These are phyloP conservation scores for Pyrus bretschneideri DNA, from an alignment of 306 rosid species.

Conservation along the genomic window DNA sequence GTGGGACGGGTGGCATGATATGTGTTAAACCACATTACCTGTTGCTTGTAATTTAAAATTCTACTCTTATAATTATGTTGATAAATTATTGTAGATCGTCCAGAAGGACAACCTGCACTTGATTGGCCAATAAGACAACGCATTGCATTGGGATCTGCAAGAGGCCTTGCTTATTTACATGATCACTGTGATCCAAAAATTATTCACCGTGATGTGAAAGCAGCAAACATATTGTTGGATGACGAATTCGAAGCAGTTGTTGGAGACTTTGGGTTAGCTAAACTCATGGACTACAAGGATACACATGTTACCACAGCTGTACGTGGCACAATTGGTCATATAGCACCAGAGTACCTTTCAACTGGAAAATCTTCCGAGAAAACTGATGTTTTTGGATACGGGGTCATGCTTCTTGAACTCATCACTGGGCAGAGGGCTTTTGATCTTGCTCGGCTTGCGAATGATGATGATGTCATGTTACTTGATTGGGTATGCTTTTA, in stretches of 20 bases:
- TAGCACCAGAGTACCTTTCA: constrained; percentile 91
- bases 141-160: constrained; percentile 81
- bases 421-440: constrained; percentile 95
- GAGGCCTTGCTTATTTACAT: constrained; percentile 92
- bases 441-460: constrained; percentile 77
- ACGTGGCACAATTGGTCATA: constrained; percentile 91
- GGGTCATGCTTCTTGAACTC: constrained; percentile 95
- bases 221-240: constrained; percentile 88
- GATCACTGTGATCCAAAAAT: constrained; percentile 97
- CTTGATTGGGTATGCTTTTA: constrained; percentile 79
- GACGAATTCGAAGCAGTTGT: constrained; percentile 94
- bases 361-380: constrained; percentile 94
- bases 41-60: constrained; percentile 1
- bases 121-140: constrained; percentile 58
- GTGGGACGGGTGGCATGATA: neutral
- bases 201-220: constrained; percentile 93
- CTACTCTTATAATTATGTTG: neutral
- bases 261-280: constrained; percentile 91
- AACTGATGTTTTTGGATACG: constrained; percentile 93
- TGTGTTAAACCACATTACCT: neutral
- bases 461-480: constrained; percentile 80
- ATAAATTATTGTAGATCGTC: constrained; percentile 46
- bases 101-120: constrained; percentile 50
- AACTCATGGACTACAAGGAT: constrained; percentile 90
- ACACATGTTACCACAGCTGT: constrained; percentile 93